Conservation (phyloP, 306 rosid genomes). For the Mimosa bimucronata region DNA sequence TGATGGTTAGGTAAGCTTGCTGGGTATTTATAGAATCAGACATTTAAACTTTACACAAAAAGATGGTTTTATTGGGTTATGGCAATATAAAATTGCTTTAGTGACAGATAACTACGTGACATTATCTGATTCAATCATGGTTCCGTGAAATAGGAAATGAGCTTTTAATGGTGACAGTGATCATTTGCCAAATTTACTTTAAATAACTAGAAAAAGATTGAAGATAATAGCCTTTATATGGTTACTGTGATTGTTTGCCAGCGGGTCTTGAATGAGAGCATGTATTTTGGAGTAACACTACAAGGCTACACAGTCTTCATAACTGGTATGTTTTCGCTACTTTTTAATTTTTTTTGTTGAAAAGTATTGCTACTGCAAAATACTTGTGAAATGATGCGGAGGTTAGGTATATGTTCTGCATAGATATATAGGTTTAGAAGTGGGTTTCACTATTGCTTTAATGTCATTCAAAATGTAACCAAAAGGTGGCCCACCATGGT, state of each 20-base stretch:
- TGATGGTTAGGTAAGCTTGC: neutral
- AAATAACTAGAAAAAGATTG: neutral
- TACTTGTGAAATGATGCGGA: neutral
- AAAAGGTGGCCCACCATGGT: neutral
- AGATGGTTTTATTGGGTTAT: neutral
- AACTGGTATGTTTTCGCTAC: neutral
- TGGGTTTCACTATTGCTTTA: neutral
- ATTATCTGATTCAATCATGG: neutral
- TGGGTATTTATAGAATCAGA: slow-evolving; percentile 6
- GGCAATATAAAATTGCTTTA: neutral
- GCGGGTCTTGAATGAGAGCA: neutral
- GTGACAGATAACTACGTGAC: neutral
- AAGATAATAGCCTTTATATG: neutral
- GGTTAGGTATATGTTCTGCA: neutral
- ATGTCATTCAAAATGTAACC: neutral
- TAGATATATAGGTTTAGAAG: neutral
- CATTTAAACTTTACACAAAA: neutral
- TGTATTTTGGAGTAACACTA: neutral
- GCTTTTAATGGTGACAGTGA: slow-evolving; percentile 3
- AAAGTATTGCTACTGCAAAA: neutral
- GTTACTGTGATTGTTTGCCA: neutral
- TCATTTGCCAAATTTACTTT: neutral
- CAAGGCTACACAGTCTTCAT: neutral
- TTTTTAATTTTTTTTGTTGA: neutral
- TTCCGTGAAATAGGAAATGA: neutral